phyloP scores from a whole-genome alignment of 2,329 filamentous ascomycete genomes.

The Nectriaceae sp. region DNA sequence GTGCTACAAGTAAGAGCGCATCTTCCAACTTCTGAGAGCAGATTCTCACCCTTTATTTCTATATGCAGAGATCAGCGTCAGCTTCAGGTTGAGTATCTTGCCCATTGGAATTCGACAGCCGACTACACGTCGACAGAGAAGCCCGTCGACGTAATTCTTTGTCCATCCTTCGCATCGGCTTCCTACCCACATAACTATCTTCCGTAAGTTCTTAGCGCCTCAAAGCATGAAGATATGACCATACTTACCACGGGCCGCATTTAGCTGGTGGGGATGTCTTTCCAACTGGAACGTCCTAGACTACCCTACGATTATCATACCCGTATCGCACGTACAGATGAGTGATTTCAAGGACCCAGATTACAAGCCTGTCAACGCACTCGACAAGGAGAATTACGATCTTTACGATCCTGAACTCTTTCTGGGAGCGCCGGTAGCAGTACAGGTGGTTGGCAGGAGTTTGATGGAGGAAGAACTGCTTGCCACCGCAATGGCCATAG shows the following conservation, averaged over 20 bases:
- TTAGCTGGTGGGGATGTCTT: too few species aligned
- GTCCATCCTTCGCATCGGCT: background rate
- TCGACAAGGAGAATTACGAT: background rate
- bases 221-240: too few species aligned
- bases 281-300: background rate
- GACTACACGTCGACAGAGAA: too few species aligned
- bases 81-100: too few species aligned
- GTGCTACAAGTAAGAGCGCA: too few species aligned
- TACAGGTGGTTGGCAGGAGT: background rate
- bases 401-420: background rate
- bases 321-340: background rate
- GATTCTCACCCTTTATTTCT: too few species aligned
- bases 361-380: background rate
- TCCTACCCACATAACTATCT: background rate
- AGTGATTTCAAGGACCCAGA: background rate
- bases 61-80: too few species aligned
- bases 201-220: background rate
- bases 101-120: too few species aligned
- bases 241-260: too few species aligned
- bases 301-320: background rate
- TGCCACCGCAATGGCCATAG: too few species aligned
- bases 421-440: background rate
- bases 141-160: too few species aligned
- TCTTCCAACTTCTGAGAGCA: too few species aligned
- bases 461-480: background rate